Conservation (phyloP, 2,329 filamentous ascomycete genomes). For the Hypoxylon sp. region DNA sequence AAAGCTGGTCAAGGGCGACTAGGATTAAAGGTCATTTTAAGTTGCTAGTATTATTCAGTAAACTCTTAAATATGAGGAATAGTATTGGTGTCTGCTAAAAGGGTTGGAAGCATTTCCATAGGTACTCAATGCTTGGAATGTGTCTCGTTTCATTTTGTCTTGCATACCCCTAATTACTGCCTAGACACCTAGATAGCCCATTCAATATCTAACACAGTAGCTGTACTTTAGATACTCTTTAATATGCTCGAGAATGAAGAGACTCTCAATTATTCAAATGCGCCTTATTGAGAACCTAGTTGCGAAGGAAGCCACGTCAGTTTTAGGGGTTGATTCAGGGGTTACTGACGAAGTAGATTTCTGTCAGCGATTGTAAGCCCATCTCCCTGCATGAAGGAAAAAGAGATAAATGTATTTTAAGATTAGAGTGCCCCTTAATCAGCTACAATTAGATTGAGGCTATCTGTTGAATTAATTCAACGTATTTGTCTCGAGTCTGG, state of each 20-base stretch:
- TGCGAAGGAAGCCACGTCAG: neutral
- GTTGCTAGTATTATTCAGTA: neutral
- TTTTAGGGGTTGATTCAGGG: neutral
- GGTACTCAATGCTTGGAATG: neutral
- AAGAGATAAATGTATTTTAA: neutral
- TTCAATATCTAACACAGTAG: neutral
- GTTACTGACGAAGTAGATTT: neutral
- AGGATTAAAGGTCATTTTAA: neutral
- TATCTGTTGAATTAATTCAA: neutral
- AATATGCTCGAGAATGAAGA: neutral
- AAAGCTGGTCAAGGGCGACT: neutral
- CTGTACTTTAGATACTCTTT: neutral
- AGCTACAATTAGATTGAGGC: neutral
- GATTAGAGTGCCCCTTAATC: neutral
- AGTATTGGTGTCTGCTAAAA: neutral
- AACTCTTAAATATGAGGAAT: neutral
- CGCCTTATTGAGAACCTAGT: neutral
- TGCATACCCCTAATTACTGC: neutral
- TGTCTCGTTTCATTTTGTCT: neutral
- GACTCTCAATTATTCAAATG: neutral
- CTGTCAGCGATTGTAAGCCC: too few species aligned
- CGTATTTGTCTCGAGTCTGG: neutral
- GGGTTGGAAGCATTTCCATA: neutral
- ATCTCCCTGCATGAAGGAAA: neutral
- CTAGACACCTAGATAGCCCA: neutral